Percentiles rank a stretch among this genome's conserved stretches.
Conservation (phyloP, 768 basidiomycete species). For the Lactarius akahatsu region DNA sequence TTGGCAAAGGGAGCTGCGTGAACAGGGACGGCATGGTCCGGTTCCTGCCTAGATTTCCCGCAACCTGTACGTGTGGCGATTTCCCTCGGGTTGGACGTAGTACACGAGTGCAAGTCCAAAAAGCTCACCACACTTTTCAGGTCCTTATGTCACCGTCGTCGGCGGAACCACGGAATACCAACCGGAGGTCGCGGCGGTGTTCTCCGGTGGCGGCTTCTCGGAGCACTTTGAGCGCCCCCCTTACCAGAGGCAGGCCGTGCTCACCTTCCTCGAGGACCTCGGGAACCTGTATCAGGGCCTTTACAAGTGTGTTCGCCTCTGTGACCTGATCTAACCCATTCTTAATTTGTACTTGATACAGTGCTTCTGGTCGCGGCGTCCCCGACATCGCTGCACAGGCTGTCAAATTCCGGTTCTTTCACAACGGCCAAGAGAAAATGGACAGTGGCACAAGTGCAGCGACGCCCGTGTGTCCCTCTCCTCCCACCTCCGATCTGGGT, state of each 20-base stretch:
- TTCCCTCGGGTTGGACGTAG: background rate
- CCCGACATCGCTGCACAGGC: background rate
- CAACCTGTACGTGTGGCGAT: background rate
- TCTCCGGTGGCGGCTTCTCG: background rate
- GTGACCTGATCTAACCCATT: background rate
- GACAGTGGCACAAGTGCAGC: background rate
- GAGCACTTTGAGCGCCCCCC: background rate
- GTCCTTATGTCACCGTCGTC: background rate
- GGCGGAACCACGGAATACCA: background rate
- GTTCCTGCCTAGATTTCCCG: background rate
- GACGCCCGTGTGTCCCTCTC: background rate
- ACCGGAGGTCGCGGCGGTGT: background rate
- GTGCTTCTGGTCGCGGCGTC: background rate
- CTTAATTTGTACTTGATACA: background rate
- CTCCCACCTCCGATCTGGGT: background rate
- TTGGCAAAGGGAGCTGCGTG: background rate
- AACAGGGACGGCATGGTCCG: fast-evolving
- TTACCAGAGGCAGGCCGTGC: background rate
- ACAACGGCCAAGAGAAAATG: background rate
- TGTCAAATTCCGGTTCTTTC: background rate
- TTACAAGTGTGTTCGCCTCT: background rate
- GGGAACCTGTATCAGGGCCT: background rate
- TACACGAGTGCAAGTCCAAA: background rate
- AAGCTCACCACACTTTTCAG: background rate
- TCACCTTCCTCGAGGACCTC: background rate